These are phyloP conservation scores for Rhynchospora tenuis DNA, from an alignment of 176 grass and related monocot genomes.

Conservation along the genomic window DNA sequence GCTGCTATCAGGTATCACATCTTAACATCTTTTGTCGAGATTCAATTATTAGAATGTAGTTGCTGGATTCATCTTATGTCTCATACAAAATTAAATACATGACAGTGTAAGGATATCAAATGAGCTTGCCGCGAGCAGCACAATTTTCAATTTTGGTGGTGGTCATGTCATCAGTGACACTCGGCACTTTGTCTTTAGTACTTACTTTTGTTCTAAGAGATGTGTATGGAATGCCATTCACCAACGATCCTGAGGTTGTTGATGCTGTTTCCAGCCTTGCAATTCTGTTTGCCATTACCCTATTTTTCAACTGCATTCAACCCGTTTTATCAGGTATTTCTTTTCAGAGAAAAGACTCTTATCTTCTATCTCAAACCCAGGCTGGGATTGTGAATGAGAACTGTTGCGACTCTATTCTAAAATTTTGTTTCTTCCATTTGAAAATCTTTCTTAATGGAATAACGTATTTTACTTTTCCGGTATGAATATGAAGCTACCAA, in stretches of 20 bases:
- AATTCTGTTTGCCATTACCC: conserved; percentile 53
- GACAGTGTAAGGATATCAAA: conserved; percentile 74
- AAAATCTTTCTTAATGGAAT: no score
- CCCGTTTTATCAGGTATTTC: conserved; percentile 65
- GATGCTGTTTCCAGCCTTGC: conserved; percentile 46
- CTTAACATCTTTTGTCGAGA: background rate
- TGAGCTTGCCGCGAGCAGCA: conserved; percentile 63
- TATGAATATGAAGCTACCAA: no score
- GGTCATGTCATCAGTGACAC: conserved; percentile 43
- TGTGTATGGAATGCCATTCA: conserved; percentile 71
- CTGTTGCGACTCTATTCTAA: no score
- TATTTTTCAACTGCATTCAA: conserved; percentile 70
- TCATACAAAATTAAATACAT: no score
- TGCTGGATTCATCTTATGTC: background rate
- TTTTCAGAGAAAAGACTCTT: no score
- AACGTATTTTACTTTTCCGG: no score
- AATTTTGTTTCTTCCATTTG: no score
- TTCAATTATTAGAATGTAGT: background rate
- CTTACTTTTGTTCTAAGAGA: conserved; percentile 40
- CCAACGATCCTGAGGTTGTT: conserved; percentile 54
- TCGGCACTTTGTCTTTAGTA: conserved; percentile 43
- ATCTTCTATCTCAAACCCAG: no score
- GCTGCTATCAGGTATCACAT: conserved; percentile 61
- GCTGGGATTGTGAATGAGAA: no score
- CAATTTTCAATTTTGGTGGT: conserved; percentile 60